Evolutionary conservation across 805 yeast genomes (phyloP), one percentile per base, ranked within the genome.

Genomic region (Starmerella apis): DNA sequence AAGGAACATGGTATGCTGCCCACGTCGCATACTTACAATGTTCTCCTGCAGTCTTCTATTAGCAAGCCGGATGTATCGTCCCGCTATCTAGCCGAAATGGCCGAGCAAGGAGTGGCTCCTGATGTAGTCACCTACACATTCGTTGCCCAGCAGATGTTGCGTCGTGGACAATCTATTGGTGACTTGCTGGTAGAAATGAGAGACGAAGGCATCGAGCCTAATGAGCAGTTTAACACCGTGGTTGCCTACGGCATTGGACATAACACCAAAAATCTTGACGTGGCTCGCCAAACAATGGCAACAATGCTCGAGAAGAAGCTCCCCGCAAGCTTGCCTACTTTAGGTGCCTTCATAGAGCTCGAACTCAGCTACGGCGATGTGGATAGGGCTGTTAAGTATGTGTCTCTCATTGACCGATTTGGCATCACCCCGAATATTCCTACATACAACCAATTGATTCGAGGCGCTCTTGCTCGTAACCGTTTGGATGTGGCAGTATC

Each of bases 91-190:
- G 66, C 71, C 30, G 67, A 68, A 51, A 73, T 80, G 77, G 61
- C 59, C 35, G 62, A 61, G 28, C 51, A 66, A 23, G 61, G 66
- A 3, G 63, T 80, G 22, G 59, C 68, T 32, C 81, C 82, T 24
- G 84, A 79, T 61, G 69, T 78, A 42, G 78, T 78, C 16, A 80
- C 88, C 2, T 77, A 77, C 64, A 74, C 87, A 3, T 72, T 75
- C 31, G 65, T 80, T 22, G 70, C 81, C 47, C 79, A 80, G 58
- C 64, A 72, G 47, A 68, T 73, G 55, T 70, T 80, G 65, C 77
- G 76, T 60, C 50, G 65, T 31, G 67, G 71, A 30, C 65, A 65
- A 35, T 66, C 65, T n/a, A 68, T 72, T 31, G 78, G 77, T 9
- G 46, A 41, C 7, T 41, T 55, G 60, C 53, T 66, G 28, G 66